A percentile compares a stretch with the other conserved stretches of the same genome.
phyloP scores from a whole-genome alignment of 2,329 filamentous ascomycete genomes.

The Mycosphaerelloides madeirae region DNA sequence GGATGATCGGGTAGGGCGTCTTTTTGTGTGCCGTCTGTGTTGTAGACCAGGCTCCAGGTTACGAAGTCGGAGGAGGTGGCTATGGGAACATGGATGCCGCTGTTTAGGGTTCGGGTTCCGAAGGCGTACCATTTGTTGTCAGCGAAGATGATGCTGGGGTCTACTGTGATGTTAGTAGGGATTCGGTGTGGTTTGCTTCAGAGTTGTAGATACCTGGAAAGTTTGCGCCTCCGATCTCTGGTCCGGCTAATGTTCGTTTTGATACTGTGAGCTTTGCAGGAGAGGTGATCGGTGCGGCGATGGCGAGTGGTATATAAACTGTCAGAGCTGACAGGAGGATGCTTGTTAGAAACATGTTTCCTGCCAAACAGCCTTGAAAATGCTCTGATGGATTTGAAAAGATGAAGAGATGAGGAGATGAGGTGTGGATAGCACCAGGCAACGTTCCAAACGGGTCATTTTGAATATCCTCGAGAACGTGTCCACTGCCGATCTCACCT shows the following conservation, averaged over 20 bases:
- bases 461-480: background rate
- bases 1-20: conserved; percentile 53
- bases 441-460: background rate
- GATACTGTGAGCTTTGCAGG: background rate
- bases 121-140: conserved; percentile 37
- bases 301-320: too few relatives aligned
- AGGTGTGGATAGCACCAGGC: background rate
- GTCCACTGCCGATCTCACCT: background rate
- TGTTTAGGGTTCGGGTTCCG: conserved; percentile 35
- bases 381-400: background rate
- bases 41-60: conserved; percentile 34
- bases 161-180: conserved; percentile 17
- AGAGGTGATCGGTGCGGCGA: too few relatives aligned
- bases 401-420: background rate
- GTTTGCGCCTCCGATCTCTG: conserved; percentile 35
- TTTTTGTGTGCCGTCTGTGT: conserved; percentile 34
- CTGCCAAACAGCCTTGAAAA: too few relatives aligned
- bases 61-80: conserved; percentile 36
- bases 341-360: too few relatives aligned
- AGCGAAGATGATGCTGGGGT: conserved; percentile 33
- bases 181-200: conserved; percentile 20
- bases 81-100: conserved; percentile 35
- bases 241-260: conserved; percentile 19
- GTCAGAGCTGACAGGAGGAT: too few relatives aligned
- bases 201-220: conserved; percentile 39